phyloP scores from a whole-genome alignment of 2,329 filamentous ascomycete genomes.

The Podosphaera aphanis region DNA sequence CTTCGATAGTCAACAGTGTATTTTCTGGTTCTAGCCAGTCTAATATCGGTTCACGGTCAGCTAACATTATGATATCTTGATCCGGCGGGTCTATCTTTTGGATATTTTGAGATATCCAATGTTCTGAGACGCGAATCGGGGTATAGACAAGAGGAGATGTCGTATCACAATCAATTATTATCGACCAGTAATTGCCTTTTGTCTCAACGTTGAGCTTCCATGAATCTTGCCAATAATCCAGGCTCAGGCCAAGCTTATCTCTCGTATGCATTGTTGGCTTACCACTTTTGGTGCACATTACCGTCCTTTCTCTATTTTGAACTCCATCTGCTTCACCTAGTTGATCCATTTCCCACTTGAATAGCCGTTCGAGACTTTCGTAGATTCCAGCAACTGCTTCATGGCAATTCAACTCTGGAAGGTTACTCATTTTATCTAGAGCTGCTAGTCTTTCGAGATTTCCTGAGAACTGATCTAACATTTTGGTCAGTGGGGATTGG shows the following conservation, averaged over 20 bases:
- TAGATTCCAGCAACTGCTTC: slow-evolving; percentile 55
- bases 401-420: slow-evolving; percentile 48
- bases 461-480: slow-evolving; percentile 42
- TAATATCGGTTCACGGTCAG: slow-evolving; percentile 21
- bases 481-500: slow-evolving; percentile 45
- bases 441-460: slow-evolving; percentile 48
- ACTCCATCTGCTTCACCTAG: slow-evolving; percentile 26
- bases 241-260: slow-evolving; percentile 39
- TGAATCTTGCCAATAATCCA: slow-evolving; percentile 58
- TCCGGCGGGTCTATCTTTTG: slow-evolving; percentile 29
- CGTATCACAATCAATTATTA: slow-evolving; percentile 41
- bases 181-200: slow-evolving; percentile 31
- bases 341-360: slow-evolving; percentile 42
- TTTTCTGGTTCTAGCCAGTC: slow-evolving; percentile 55
- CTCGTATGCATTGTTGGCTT: slow-evolving; percentile 47
- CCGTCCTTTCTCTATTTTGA: slow-evolving; percentile 20
- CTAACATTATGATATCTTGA: slow-evolving; percentile 19
- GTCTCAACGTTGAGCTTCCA: slow-evolving; percentile 22
- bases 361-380: slow-evolving; percentile 43
- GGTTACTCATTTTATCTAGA: slow-evolving; percentile 48
- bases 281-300: slow-evolving; percentile 45
- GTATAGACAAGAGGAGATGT: slow-evolving; percentile 23
- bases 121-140: slow-evolving; percentile 45
- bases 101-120: slow-evolving; percentile 49
- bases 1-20: slow-evolving; percentile 27